phyloP scores from a whole-genome alignment of 2,329 filamentous ascomycete species.

The Teratosphaeria pseudoeucalypti region DNA sequence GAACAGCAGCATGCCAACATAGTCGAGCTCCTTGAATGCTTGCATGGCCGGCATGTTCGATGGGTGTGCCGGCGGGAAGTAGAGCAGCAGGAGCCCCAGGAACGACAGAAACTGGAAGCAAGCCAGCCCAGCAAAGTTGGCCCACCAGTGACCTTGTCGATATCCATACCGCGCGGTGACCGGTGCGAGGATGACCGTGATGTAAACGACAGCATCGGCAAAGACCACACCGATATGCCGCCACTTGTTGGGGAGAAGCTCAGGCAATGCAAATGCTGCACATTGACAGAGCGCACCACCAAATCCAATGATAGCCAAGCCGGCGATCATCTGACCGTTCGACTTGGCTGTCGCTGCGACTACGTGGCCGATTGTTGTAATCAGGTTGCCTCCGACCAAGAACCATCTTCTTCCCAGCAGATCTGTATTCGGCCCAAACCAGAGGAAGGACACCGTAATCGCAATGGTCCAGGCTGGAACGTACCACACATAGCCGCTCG shows the following conservation, averaged over 20 bases:
- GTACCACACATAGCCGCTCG: conserved; percentile 23
- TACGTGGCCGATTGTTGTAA: conserved; percentile 9
- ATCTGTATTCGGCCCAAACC: conserved; percentile 35
- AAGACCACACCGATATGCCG: conserved; percentile 16
- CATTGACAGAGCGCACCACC: conserved; percentile 11
- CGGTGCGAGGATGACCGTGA: conserved; percentile 38
- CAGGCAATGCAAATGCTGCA: conserved; percentile 11
- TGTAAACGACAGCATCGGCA: conserved; percentile 26
- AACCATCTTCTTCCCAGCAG: conserved; percentile 40
- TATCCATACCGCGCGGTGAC: conserved; percentile 36
- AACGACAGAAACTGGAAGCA: conserved; percentile 37
- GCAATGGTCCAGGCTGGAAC: conserved; percentile 17
- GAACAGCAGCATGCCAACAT: conserved; percentile 24
- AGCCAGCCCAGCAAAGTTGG: conserved; percentile 37
- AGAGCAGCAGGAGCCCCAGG: conserved; percentile 32
- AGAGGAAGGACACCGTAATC: conserved; percentile 12
- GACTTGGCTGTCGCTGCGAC: conserved; percentile 9
- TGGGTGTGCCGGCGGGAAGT: conserved; percentile 33
- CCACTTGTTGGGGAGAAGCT: conserved; percentile 9
- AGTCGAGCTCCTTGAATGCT: conserved; percentile 24
- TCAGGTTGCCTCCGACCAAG: conserved; percentile 33
- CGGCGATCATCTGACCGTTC: conserved; percentile 6
- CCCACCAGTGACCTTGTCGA: conserved; percentile 32
- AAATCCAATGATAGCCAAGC: conserved; percentile 12
- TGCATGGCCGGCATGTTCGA: conserved; percentile 18